Evolutionary conservation across 345 rosid species (phyloP).

Genomic region (Leavenworthia alabamica): DNA sequence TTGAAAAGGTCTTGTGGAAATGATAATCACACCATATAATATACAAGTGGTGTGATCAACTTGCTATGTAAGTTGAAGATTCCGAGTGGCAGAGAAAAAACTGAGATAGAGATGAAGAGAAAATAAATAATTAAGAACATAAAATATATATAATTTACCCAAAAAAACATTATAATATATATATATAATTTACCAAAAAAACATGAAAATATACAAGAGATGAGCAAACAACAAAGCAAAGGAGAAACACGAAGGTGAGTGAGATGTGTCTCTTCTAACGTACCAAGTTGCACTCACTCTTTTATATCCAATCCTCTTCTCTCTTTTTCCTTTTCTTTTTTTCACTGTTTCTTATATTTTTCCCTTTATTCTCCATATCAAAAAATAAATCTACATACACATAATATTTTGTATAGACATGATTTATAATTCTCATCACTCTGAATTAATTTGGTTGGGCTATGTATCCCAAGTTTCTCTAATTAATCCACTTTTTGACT

Average conservation of each 20-base stretch:
- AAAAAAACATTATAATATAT: no score
- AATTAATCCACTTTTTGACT: not conserved
- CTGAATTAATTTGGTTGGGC: not conserved
- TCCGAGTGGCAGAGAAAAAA: not conserved
- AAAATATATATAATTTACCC: no score
- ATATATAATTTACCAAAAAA: no score
- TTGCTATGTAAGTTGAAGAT: not conserved
- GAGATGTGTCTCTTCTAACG: conserved; percentile 10
- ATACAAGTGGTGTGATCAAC: not conserved
- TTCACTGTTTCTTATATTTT: not conserved
- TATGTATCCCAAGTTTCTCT: not conserved
- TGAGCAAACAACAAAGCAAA: conserved; percentile 13
- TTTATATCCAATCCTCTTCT: not conserved
- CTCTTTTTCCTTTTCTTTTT: not conserved
- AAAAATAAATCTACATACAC: not conserved
- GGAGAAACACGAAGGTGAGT: conserved; percentile 4
- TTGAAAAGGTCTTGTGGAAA: not conserved
- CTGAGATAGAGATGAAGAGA: not conserved
- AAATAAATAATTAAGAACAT: not conserved
- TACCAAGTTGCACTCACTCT: conserved; percentile 12
- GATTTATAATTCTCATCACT: not conserved
- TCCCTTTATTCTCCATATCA: not conserved
- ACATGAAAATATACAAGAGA: no score
- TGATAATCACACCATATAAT: not conserved
- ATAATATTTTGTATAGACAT: not conserved